A percentile compares a stretch with the other conserved stretches of the same genome.
phyloP scores from a whole-genome alignment of 75 land plant species.

The Cupressus sempervirens region DNA sequence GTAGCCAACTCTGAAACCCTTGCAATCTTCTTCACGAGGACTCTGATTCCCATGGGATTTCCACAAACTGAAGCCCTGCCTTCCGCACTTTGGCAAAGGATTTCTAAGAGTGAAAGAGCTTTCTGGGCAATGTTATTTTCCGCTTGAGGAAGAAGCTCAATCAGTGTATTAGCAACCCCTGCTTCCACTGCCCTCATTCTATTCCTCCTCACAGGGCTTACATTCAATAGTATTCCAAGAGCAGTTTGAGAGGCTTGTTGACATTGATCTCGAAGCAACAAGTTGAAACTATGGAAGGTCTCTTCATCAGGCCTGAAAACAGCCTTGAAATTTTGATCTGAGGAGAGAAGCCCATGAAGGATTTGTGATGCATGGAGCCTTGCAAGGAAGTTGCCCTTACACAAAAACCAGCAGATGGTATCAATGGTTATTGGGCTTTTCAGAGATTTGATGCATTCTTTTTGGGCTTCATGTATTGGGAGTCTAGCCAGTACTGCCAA shows the following conservation, averaged over 20 bases:
- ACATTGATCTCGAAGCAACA: neutral
- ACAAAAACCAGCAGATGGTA: constrained; percentile 2
- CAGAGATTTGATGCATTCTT: neutral
- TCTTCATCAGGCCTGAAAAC: constrained; percentile 11
- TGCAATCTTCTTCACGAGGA: constrained; percentile 32
- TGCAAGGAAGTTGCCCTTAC: neutral
- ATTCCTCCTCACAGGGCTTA: constrained; percentile 43
- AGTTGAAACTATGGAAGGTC: neutral
- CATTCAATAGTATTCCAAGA: constrained; percentile 21
- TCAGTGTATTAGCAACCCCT: constrained; percentile 17
- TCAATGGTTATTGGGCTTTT: constrained; percentile 4
- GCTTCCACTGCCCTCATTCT: constrained; percentile 36
- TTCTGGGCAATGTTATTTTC: constrained; percentile 16
- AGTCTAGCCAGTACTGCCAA: neutral
- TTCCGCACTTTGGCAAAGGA: constrained; percentile 44
- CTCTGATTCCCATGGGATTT: constrained; percentile 35
- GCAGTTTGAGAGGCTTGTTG: constrained; percentile 15
- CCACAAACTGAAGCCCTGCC: constrained; percentile 44
- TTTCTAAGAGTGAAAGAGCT: constrained; percentile 27
- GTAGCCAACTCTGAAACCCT: constrained; percentile 33
- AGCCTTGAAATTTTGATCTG: constrained; percentile 7
- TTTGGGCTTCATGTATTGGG: neutral
- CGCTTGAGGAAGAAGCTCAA: constrained; percentile 25
- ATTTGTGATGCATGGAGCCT: constrained; percentile 11
- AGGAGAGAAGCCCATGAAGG: neutral